Percentiles rank a stretch among this genome's conserved stretches.
Conservation (phyloP, 441 rosid species). For the Raphanus hybrid region DNA sequence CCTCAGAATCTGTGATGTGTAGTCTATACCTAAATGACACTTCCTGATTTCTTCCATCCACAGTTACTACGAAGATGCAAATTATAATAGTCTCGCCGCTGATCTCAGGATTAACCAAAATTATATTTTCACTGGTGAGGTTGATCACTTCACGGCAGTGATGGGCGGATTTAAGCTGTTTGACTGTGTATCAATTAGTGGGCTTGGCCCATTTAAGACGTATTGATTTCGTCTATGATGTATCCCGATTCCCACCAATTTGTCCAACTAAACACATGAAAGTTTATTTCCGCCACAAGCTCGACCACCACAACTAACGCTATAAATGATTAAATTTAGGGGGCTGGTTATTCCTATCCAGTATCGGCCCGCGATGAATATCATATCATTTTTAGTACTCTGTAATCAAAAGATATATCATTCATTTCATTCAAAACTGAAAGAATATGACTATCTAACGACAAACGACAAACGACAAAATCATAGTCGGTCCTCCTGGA, state of each 20-base stretch:
- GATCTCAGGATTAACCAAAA: not conserved
- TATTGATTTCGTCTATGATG: not conserved
- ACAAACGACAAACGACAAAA: too few species aligned
- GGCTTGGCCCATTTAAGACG: not conserved
- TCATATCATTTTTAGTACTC: not conserved
- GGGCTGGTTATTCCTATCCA: not conserved
- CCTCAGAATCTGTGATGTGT: not conserved
- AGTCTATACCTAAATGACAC: not conserved
- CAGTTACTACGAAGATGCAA: not conserved
- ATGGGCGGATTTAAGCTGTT: not conserved
- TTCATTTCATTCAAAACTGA: not conserved
- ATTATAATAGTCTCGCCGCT: not conserved
- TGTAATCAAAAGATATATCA: not conserved
- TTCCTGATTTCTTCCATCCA: not conserved
- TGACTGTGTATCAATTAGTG: not conserved
- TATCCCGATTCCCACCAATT: not conserved
- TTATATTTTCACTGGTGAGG: not conserved
- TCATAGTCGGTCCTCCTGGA: too few species aligned
- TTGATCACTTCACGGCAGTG: not conserved
- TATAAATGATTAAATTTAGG: not conserved
- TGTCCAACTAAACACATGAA: not conserved
- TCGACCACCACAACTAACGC: not conserved
- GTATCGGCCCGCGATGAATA: not conserved
- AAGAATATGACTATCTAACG: too few species aligned
- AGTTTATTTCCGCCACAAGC: not conserved